Percentiles rank a stretch among this genome's conserved stretches.
Conservation (phyloP, 2,329 filamentous ascomycete genomes). For the Stachybotrys echinatus region DNA sequence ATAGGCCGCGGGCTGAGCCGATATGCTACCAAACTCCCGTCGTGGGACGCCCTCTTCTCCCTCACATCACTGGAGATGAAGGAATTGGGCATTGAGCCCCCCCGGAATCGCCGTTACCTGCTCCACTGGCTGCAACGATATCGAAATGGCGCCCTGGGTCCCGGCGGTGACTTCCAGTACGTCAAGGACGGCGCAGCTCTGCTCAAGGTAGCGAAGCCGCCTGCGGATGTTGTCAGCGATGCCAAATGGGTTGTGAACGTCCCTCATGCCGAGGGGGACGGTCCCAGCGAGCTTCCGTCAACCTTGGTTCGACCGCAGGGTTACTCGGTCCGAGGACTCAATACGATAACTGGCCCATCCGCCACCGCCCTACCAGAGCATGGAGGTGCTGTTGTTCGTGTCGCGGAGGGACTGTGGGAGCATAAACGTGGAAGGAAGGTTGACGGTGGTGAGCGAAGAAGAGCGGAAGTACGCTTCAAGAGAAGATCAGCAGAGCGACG, state of each 20-base stretch:
- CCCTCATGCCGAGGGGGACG: conserved; percentile 34
- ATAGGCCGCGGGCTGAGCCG: conserved; percentile 83
- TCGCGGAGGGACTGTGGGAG: conserved; percentile 92
- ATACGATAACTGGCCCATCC: conserved; percentile 70
- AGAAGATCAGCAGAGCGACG: conserved; percentile 73
- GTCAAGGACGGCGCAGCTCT: conserved; percentile 55
- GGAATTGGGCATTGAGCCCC: conserved; percentile 80
- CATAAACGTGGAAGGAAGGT: conserved; percentile 82
- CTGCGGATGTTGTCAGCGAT: conserved; percentile 31
- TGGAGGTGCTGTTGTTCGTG: conserved; percentile 58
- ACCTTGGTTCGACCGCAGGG: conserved; percentile 25
- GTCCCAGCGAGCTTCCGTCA: conserved; percentile 14
- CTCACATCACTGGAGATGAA: conserved; percentile 72
- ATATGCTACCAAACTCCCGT: conserved; percentile 80
- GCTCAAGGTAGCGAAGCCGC: conserved; percentile 41
- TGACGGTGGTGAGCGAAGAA: conserved; percentile 90
- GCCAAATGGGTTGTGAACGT: conserved; percentile 52
- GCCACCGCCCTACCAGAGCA: conserved; percentile 64
- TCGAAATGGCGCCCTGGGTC: conserved; percentile 68
- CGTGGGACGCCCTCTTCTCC: conserved; percentile 87
- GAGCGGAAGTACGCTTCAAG: conserved; percentile 82
- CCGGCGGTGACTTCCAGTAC: conserved; percentile 75
- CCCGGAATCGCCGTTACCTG: conserved; percentile 77
- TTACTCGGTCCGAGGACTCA: conserved; percentile 63
- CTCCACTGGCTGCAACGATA: conserved; percentile 85